Evolutionary conservation across 306 rosid species (phyloP).

Genomic region (Crotalaria pallida): DNA sequence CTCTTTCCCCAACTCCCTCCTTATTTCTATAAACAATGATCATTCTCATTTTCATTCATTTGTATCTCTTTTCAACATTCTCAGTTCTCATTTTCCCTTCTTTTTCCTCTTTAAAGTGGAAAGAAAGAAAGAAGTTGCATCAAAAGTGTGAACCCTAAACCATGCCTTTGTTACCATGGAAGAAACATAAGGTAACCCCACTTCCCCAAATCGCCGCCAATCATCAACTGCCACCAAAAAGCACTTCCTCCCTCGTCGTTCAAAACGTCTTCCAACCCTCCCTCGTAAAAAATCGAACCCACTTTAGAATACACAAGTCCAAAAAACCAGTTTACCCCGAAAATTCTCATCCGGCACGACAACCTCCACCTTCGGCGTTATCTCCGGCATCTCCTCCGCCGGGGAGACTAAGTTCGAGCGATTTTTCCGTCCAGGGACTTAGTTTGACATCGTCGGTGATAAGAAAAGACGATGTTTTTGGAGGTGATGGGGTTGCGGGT

Average conservation of each 20-base stretch:
- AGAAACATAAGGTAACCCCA: slow-evolving; percentile 46
- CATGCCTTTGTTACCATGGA: slow-evolving; percentile 92
- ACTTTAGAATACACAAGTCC: slow-evolving; percentile 24
- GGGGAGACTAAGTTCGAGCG: not conserved
- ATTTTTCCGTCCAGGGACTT: no score
- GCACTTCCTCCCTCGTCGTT: slow-evolving; percentile 61
- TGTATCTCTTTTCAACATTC: not conserved
- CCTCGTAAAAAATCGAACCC: slow-evolving; percentile 67
- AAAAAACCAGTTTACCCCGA: not conserved
- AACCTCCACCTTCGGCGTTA: not conserved
- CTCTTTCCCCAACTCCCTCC: not conserved
- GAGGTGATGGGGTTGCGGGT: not conserved
- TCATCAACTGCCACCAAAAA: slow-evolving; percentile 66
- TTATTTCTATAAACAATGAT: not conserved
- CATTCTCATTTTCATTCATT: not conserved
- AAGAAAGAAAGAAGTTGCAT: not conserved
- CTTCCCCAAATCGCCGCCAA: slow-evolving; percentile 72
- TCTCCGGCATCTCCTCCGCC: not conserved
- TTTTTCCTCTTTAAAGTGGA: not conserved
- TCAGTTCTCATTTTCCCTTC: not conserved
- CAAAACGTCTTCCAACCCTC: slow-evolving; percentile 89
- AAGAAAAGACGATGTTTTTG: not conserved
- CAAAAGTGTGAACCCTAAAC: not conserved
- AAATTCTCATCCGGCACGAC: not conserved
- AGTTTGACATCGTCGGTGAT: not conserved